Base-by-base conservation (phyloP, 257 asterid genomes). In the Solanum rostratum region DNA sequence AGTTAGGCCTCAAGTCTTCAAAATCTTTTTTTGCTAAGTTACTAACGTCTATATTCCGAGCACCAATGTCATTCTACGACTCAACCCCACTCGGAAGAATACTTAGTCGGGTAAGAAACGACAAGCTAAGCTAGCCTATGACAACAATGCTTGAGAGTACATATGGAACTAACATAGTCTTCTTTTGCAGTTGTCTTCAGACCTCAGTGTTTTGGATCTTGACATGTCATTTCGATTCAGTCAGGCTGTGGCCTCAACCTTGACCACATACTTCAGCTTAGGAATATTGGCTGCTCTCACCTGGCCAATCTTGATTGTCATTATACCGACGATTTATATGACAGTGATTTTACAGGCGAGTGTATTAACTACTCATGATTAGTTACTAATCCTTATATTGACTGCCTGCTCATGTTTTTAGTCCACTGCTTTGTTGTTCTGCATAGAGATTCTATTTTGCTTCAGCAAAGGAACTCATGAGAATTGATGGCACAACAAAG, bases 1-100 rank as follows among this genome's bases (percentile, higher is more conserved):
- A 68, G 80, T 55, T 90, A 85, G 91, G 90, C 54, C 88, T 91
- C 55, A 79, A 68, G 87, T 83, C 91, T 10, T 90, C 94, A 66
- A 54, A 74, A 54, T 81, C 91, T 13, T 82, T 89, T 24, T 91
- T 88, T 83, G 83, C 86, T 0, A 87, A 86, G 86, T 60, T 91
- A 37, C 41, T 89, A 85, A 85, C 41, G 66, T 90, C 94, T 84
- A 82, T 89, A 79, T 87, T 91, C 57, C 90, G 89, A 20, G 91
- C 92, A 69, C 91, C 93, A 20, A 89, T 91, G 93, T 83, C 91
- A 7, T 91, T 87, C 84, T 89, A 87, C 15, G 90, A 91, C 84
- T 88, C 93, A 45, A 91, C 92, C 2, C 93, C 92, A 55, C 81
- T 88, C n/a, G 93, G 93, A 85, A 86, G 93, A 85, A 89, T 91